Percentiles rank a stretch among this genome's conserved stretches.
Conservation (phyloP, 139 green algal species). For the Mychonastes homosphaera region DNA sequence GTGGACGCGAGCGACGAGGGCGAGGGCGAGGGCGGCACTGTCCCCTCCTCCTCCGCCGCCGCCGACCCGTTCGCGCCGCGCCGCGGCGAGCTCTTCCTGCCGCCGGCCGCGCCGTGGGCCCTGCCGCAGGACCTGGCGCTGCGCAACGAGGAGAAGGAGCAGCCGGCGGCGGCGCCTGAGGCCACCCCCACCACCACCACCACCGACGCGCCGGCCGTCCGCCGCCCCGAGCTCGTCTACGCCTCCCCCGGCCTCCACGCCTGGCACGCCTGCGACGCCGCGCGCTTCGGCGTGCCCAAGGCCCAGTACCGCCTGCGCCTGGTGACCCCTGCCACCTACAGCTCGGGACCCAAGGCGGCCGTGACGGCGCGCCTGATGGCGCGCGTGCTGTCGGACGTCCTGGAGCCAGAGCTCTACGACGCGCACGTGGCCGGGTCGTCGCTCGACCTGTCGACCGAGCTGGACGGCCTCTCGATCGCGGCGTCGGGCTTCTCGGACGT, state of each 20-base stretch:
- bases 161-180: too few species aligned
- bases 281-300: conserved; percentile 36
- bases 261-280: conserved; percentile 30
- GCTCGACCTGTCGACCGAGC: conserved; percentile 17
- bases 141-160: background rate
- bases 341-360: conserved; percentile 13
- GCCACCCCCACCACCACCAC: background rate
- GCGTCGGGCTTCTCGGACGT: conserved; percentile 26
- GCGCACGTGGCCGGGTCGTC: conserved; percentile 23
- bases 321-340: conserved; percentile 23
- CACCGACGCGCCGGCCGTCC: background rate
- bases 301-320: conserved; percentile 27
- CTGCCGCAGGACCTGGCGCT: conserved; percentile 11
- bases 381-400: conserved; percentile 23
- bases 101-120: conserved; percentile 15
- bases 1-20: background rate
- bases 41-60: background rate
- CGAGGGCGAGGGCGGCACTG: background rate
- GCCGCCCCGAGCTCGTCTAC: background rate
- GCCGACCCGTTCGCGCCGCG: too few species aligned
- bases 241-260: conserved; percentile 7
- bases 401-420: conserved; percentile 21
- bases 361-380: conserved; percentile 23
- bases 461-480: conserved; percentile 21
- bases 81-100: conserved; percentile 19